A percentile compares a stretch with the other conserved stretches of the same genome.
These are phyloP conservation scores for Monosiga brevicollis DNA, from an alignment of 78 protist species.

Conservation along the genomic window DNA sequence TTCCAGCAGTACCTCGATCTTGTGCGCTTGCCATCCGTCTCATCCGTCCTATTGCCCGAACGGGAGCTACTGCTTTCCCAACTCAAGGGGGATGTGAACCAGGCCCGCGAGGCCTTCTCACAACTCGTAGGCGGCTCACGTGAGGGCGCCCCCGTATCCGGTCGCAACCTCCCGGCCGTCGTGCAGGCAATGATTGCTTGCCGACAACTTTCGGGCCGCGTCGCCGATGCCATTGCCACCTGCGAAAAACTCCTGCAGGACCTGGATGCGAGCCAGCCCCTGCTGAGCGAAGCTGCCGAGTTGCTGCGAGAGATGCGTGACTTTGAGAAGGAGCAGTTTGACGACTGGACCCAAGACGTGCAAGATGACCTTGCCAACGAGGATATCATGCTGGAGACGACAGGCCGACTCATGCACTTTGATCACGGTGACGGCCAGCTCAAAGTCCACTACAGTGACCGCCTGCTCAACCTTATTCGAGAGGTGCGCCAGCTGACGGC, in stretches of 20 bases:
- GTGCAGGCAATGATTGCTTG: neutral
- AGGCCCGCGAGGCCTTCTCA: neutral
- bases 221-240: neutral
- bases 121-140: neutral
- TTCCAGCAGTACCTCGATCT: conserved; percentile 21
- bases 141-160: neutral
- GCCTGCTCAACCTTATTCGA: conserved; percentile 52
- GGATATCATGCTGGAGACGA: conserved; percentile 12
- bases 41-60: neutral
- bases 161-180: neutral
- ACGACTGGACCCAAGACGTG: conserved; percentile 11
- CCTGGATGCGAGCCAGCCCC: neutral
- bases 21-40: conserved; percentile 15
- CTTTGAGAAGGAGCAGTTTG: conserved; percentile 16
- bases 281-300: neutral
- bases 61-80: conserved; percentile 24
- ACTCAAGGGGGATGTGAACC: neutral
- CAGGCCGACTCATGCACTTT: conserved; percentile 24
- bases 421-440: conserved; percentile 32
- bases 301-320: conserved; percentile 11
- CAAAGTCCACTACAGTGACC: conserved; percentile 47
- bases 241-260: neutral
- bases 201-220: neutral
- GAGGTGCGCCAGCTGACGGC: conserved; percentile 64
- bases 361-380: neutral